Conservation (phyloP, 768 basidiomycete species). For the Phylloporus arenicola region DNA sequence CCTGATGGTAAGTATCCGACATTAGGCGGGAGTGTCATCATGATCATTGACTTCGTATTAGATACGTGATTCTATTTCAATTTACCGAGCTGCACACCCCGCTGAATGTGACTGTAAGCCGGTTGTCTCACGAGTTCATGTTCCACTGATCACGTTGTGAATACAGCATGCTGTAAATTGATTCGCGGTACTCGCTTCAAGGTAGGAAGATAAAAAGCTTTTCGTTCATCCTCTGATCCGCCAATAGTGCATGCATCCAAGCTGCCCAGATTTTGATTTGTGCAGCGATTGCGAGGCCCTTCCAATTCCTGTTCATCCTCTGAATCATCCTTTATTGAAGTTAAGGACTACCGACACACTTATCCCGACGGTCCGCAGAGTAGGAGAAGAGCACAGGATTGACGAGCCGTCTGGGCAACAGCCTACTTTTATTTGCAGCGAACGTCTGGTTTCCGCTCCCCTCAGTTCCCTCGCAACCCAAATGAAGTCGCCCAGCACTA, state of each 20-base stretch:
- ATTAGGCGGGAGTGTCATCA: not conserved
- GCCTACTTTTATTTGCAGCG: not conserved
- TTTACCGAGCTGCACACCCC: slow-evolving; percentile 35
- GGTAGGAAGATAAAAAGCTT: slow-evolving; percentile 32
- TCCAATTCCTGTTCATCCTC: slow-evolving; percentile 71
- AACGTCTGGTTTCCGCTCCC: not conserved
- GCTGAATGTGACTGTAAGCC: slow-evolving; percentile 55
- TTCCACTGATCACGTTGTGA: not conserved
- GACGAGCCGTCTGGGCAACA: not conserved
- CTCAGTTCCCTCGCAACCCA: not conserved
- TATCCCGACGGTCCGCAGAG: slow-evolving; percentile 40
- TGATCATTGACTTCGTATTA: slow-evolving; percentile 9
- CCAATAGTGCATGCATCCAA: slow-evolving; percentile 70
- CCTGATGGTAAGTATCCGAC: slow-evolving; percentile 47
- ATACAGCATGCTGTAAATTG: slow-evolving; percentile 39
- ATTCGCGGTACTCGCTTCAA: slow-evolving; percentile 71
- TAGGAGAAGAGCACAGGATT: slow-evolving; percentile 13
- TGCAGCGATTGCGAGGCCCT: slow-evolving; percentile 75
- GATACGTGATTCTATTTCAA: slow-evolving; percentile 26
- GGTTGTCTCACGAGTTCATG: not conserved
- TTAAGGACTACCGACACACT: slow-evolving; percentile 49
- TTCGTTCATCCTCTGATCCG: slow-evolving; percentile 1
- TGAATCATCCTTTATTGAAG: slow-evolving; percentile 70
- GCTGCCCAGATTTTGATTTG: slow-evolving; percentile 77
- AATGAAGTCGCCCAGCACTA: not conserved